Evolutionary conservation across 2,329 filamentous ascomycete species (phyloP).

Genomic region (Fusarium citri): DNA sequence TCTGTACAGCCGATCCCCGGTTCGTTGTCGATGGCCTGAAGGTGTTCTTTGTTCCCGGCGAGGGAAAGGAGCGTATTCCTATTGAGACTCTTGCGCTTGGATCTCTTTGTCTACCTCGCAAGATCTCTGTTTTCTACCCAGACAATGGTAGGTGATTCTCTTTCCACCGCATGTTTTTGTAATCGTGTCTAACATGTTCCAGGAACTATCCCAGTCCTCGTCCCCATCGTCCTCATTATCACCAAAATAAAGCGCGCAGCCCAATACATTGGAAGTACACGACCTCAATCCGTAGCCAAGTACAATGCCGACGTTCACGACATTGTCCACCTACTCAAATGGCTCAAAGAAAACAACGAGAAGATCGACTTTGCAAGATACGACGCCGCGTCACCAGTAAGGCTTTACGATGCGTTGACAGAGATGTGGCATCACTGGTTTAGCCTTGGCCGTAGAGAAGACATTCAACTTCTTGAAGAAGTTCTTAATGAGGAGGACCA

Average conservation of each 20-base stretch:
- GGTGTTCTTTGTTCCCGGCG: background rate
- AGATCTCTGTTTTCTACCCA: background rate
- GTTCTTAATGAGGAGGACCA: background rate
- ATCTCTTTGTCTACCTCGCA: background rate
- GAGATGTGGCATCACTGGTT: background rate
- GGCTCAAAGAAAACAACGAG: background rate
- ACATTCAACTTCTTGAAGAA: background rate
- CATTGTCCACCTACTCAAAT: background rate
- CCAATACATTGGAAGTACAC: background rate
- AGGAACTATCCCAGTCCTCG: background rate
- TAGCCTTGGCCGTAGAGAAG: fast-evolving
- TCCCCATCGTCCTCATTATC: background rate
- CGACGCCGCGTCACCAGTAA: fast-evolving
- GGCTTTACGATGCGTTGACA: background rate
- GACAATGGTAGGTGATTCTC: background rate
- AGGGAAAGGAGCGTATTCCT: background rate
- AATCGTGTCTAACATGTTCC: too few species aligned
- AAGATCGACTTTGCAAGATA: background rate
- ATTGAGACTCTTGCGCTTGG: background rate
- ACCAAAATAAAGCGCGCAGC: background rate
- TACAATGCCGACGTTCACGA: background rate
- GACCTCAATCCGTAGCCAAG: background rate
- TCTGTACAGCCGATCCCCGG: fast-evolving
- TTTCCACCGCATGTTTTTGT: too few species aligned
- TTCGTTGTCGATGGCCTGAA: background rate